Evolutionary conservation across 495 filamentous ascomycete species (phyloP).

Genomic region (Pseudoneurospora amorphoporcata): DNA sequence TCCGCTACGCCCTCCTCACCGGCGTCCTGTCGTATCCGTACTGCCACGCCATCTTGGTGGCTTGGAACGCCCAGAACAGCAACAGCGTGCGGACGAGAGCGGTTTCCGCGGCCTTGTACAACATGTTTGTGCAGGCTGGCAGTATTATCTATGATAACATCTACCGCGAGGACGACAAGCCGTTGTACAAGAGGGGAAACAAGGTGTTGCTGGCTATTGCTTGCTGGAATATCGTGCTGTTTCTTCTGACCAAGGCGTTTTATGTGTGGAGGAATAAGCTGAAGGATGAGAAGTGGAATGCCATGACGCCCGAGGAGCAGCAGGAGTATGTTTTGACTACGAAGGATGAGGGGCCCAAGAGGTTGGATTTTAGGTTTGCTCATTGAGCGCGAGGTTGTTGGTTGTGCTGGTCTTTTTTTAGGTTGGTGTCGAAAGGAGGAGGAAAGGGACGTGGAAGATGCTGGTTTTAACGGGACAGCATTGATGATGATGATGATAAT

Average conservation of each 20-base stretch:
- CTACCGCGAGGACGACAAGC: constrained; percentile 46
- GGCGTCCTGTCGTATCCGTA: constrained; percentile 50
- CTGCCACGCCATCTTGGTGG: constrained; percentile 51
- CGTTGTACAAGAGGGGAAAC: constrained; percentile 44
- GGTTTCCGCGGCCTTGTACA: constrained; percentile 44
- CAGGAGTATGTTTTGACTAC: constrained; percentile 19
- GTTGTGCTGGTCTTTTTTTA: neutral
- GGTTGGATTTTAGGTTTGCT: constrained; percentile 21
- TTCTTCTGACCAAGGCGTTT: constrained; percentile 28
- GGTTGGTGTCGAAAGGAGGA: neutral
- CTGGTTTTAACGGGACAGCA: neutral
- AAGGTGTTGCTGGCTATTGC: constrained; percentile 34
- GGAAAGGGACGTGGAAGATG: neutral
- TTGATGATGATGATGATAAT: neutral
- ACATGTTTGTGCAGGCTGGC: constrained; percentile 36
- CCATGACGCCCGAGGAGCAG: constrained; percentile 27
- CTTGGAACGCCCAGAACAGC: constrained; percentile 50
- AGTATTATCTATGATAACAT: constrained; percentile 44
- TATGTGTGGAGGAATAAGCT: constrained; percentile 30
- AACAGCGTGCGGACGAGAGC: constrained; percentile 52
- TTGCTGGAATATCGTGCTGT: constrained; percentile 28
- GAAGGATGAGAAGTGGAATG: constrained; percentile 26
- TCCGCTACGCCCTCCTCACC: constrained; percentile 40
- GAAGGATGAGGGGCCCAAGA: constrained; percentile 21
- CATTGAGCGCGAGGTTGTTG: constrained; percentile 5